phyloP scores from a whole-genome alignment of 805 yeast genomes.

The Starmerella riodocensis region DNA sequence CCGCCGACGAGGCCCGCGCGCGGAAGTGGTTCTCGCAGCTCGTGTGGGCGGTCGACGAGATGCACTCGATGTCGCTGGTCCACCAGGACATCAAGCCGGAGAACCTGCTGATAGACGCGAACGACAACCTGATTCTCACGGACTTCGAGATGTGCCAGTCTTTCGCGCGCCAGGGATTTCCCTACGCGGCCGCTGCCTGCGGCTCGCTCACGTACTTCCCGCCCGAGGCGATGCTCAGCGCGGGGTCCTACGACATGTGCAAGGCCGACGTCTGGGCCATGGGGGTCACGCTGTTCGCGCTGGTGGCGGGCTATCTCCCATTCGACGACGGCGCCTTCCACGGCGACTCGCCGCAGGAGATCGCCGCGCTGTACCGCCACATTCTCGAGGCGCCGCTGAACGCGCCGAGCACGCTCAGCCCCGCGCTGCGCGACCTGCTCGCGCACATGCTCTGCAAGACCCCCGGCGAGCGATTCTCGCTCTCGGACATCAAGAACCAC shows the following conservation, averaged over 20 bases:
- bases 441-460: constrained; percentile 48
- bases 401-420: constrained; percentile 69
- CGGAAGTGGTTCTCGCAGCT: constrained; percentile 49
- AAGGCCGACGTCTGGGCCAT: constrained; percentile 92
- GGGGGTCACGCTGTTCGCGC: constrained; percentile 79
- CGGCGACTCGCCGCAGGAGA: constrained; percentile 82
- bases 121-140: constrained; percentile 54
- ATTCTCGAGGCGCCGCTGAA: constrained; percentile 75
- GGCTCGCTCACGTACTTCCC: constrained; percentile 96
- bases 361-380: constrained; percentile 60
- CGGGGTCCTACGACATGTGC: constrained; percentile 44
- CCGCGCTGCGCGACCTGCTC: constrained; percentile 45
- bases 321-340: constrained; percentile 77
- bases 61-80: constrained; percentile 56
- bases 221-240: constrained; percentile 44
- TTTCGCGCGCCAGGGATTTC: constrained; percentile 30
- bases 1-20: constrained; percentile 30
- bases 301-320: constrained; percentile 77
- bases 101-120: constrained; percentile 51
- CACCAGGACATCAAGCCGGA: constrained; percentile 91
- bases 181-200: constrained; percentile 66
- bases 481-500: constrained; percentile 6
- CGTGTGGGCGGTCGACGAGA: constrained; percentile 56
- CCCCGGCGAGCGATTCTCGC: constrained; percentile 43
- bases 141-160: constrained; percentile 72